Base-by-base conservation (phyloP, 2,329 filamentous ascomycete genomes). In the Fusarium sp. region DNA sequence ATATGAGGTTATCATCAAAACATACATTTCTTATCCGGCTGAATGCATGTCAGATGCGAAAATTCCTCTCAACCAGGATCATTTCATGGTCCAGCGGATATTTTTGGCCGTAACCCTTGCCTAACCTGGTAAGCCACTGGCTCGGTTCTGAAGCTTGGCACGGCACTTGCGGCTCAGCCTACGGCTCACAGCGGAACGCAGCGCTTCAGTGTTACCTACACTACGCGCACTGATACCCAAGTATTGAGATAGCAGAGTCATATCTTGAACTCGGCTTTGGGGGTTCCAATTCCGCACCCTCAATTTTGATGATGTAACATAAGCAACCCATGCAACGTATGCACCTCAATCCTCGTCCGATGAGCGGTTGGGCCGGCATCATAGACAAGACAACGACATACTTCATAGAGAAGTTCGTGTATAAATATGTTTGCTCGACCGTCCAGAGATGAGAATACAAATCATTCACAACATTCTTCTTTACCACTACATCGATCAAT, bases 231-330 rank as follows among this genome's bases (percentile, higher is more conserved):
- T 30, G 30, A 30, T 30, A 30, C 30, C 7, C 30, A 30, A 30
- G 10, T 3, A 3, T 14, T 11, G 15, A 35, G 17, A 35, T 1
- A 18, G 12, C 2, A 50, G 7, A 18, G 2, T 3, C 30, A 23
- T 14, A 18, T 14, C 30, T 26, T 35, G 7, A 30, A 35, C 18
- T 23, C 10, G 7, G 7, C 10, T 26, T 50, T n/a, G 17, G 20
- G 5, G 20, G 3, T 12, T 27, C 7, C n/a, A 27, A 38, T 38
- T 38, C 49, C 49, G 33, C 49, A 35, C 48, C 17, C 18, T 17
- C 33, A 30, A 11, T 30, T 17, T 26, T 38, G 6, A 27, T 27
- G 17, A 35, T 52, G 17, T 17, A 18, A 14, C 49, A 20, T 40
- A 38, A 52, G 49, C 49, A 52, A 30, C 33, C 49, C 49, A 40